phyloP scores from a whole-genome alignment of 2,329 filamentous ascomycete genomes.

The Graphiopsis chlorocephala region DNA sequence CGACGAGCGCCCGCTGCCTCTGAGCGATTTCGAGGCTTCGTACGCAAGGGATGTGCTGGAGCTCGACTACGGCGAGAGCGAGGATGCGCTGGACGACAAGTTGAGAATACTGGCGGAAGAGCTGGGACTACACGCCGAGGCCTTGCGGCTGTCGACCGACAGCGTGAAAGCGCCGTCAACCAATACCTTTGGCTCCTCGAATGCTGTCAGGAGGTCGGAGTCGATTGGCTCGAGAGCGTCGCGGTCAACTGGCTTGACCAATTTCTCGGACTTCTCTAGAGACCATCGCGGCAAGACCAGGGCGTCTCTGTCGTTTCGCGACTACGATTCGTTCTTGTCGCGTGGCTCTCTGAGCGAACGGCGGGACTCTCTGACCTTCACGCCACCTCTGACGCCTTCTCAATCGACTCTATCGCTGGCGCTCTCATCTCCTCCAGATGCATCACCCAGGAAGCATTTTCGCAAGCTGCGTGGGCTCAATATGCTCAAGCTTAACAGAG shows the following conservation, averaged over 20 bases:
- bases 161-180: conserved; percentile 17
- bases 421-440: conserved; percentile 28
- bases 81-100: conserved; percentile 29
- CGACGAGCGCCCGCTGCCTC: conserved; percentile 13
- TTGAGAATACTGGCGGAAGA: conserved; percentile 28
- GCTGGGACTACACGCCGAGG: conserved; percentile 27
- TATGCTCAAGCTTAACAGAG: conserved; percentile 29
- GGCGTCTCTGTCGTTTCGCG: conserved; percentile 31
- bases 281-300: conserved; percentile 22
- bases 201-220: conserved; percentile 26
- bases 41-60: conserved; percentile 32
- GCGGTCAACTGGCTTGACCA: conserved; percentile 34
- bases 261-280: conserved; percentile 32
- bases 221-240: conserved; percentile 34
- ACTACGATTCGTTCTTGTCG: conserved; percentile 35
- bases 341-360: conserved; percentile 26
- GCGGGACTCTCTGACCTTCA: conserved; percentile 29
- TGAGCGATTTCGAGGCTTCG: conserved; percentile 10
- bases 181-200: conserved; percentile 21
- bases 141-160: conserved; percentile 2
- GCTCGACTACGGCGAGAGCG: conserved; percentile 29
- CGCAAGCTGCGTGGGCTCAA: conserved; percentile 34
- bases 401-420: conserved; percentile 32
- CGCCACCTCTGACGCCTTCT: conserved; percentile 30
- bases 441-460: conserved; percentile 33